Evolutionary conservation across 352 stramenopile species (phyloP).

Genomic region (Pythium biforme): DNA sequence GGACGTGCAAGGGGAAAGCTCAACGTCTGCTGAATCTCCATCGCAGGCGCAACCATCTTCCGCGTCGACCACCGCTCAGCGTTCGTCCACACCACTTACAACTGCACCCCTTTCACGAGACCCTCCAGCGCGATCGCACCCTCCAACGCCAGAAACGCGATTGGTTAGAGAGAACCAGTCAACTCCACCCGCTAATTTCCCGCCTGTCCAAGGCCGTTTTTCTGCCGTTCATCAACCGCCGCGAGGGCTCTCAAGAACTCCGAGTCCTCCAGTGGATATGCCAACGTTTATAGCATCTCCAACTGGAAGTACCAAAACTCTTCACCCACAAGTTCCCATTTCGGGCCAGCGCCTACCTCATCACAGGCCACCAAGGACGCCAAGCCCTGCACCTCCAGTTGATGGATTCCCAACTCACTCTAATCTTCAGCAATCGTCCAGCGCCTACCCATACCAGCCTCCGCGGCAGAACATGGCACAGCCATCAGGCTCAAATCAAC

Average conservation of each 20-base stretch:
- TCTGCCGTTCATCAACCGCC: background rate
- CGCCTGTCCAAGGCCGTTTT: background rate
- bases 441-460: background rate
- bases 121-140: background rate
- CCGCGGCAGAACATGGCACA: background rate
- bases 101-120: background rate
- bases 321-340: background rate
- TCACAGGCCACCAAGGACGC: background rate
- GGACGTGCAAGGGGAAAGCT: background rate
- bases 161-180: background rate
- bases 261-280: background rate
- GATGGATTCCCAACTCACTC: background rate
- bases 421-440: background rate
- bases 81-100: background rate
- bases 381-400: background rate
- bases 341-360: background rate
- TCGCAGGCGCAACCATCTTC: background rate
- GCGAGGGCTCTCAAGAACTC: background rate
- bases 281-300: background rate
- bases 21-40: background rate
- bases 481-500: background rate
- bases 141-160: constrained; percentile 6
- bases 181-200: too few species aligned
- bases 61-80: background rate
- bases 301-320: background rate